These are phyloP conservation scores for Marasmius sp. DNA, from an alignment of 1,284 basidiomycete genomes.

Conservation along the genomic window DNA sequence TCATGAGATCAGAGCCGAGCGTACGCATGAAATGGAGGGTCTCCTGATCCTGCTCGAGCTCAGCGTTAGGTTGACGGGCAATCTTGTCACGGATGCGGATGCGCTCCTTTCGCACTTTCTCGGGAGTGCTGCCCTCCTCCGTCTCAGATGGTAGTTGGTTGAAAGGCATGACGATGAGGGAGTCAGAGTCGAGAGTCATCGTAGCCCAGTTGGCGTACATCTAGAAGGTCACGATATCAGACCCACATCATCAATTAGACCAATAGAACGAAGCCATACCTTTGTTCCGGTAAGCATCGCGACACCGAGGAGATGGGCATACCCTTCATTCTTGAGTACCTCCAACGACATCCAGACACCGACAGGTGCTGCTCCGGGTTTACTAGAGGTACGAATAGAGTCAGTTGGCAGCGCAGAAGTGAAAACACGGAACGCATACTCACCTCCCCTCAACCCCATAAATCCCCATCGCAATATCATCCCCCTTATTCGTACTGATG, in stretches of 20 bases:
- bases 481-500: slow-evolving; percentile 26
- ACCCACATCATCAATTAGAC: slow-evolving; percentile 1
- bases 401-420: too few relatives aligned
- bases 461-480: slow-evolving; percentile 35
- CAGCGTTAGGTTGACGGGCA: slow-evolving; percentile 29
- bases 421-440: slow-evolving; percentile 6
- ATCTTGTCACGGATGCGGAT: slow-evolving; percentile 38
- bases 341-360: slow-evolving; percentile 35
- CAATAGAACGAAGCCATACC: slow-evolving; percentile 20
- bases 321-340: slow-evolving; percentile 34
- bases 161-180: slow-evolving; percentile 37
- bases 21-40: slow-evolving; percentile 30
- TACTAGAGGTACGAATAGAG: slow-evolving; percentile 25
- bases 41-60: slow-evolving; percentile 32
- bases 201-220: slow-evolving; percentile 39
- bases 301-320: slow-evolving; percentile 38
- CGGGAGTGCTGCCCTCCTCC: slow-evolving; percentile 9
- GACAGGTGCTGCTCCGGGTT: slow-evolving; percentile 42
- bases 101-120: slow-evolving; percentile 30
- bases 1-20: slow-evolving; percentile 43
- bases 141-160: slow-evolving; percentile 34
- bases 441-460: slow-evolving; percentile 49
- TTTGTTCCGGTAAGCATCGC: slow-evolving; percentile 34
- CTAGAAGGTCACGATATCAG: slow-evolving; percentile 15
- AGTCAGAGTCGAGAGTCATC: slow-evolving; percentile 31